These are phyloP conservation scores for Penicillium sclerotigenum DNA, from an alignment of 2,329 filamentous ascomycete species.

Conservation along the genomic window DNA sequence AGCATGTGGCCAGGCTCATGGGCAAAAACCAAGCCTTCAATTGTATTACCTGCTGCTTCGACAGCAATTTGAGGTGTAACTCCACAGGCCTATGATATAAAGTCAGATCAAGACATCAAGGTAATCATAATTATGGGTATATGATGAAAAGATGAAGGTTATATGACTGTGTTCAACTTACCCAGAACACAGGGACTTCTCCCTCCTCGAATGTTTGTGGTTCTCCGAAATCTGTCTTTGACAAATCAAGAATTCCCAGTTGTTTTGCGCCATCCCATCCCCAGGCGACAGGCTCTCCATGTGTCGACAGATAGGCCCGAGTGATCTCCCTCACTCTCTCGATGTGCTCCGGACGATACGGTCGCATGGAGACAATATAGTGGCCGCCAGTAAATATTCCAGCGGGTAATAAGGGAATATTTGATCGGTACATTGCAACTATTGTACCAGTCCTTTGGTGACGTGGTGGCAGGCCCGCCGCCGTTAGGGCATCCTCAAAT, in stretches of 20 bases:
- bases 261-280: slow-evolving; percentile 56
- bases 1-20: slow-evolving; percentile 64
- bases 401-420: slow-evolving; percentile 54
- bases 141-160: too few species aligned
- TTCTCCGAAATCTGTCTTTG: slow-evolving; percentile 58
- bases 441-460: slow-evolving; percentile 51
- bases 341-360: slow-evolving; percentile 52
- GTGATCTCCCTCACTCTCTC: slow-evolving; percentile 56
- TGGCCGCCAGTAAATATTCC: slow-evolving; percentile 56
- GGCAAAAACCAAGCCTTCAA: slow-evolving; percentile 57
- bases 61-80: slow-evolving; percentile 66
- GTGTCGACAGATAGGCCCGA: slow-evolving; percentile 53
- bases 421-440: slow-evolving; percentile 62
- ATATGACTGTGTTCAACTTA: slow-evolving; percentile 6
- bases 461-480: slow-evolving; percentile 51
- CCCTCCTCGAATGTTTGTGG: slow-evolving; percentile 41
- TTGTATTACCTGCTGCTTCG: slow-evolving; percentile 47
- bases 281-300: slow-evolving; percentile 65
- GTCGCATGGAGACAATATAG: slow-evolving; percentile 63
- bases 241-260: slow-evolving; percentile 56
- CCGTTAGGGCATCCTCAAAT: slow-evolving; percentile 57
- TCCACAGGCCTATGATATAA: slow-evolving; percentile 64
- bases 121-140: too few species aligned
- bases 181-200: slow-evolving; percentile 34
- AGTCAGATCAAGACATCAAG: slow-evolving; percentile 47